Conservation (phyloP, 2,329 filamentous ascomycete genomes). For the Fusarium lyarnte region DNA sequence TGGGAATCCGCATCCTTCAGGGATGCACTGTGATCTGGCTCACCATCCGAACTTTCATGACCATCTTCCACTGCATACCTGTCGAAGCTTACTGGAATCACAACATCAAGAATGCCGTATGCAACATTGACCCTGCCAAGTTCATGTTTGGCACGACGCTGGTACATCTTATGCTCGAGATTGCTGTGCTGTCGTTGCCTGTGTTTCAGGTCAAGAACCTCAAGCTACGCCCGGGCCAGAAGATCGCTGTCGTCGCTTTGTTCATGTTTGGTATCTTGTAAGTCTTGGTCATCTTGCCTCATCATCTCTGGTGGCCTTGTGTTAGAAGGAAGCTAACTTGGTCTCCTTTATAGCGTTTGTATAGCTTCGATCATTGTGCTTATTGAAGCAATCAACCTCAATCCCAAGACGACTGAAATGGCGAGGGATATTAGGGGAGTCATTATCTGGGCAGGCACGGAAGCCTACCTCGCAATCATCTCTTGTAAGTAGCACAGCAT, state of each 20-base stretch:
- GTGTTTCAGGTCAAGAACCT: conserved; percentile 29
- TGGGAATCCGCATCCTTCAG: conserved; percentile 27
- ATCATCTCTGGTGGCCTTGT: too few relatives aligned
- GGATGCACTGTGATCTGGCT: conserved; percentile 28
- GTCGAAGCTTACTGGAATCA: conserved; percentile 27
- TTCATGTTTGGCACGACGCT: conserved; percentile 33
- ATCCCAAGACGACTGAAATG: conserved; percentile 24
- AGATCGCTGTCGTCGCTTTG: conserved; percentile 28
- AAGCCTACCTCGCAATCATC: conserved; percentile 25
- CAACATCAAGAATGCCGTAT: conserved; percentile 26
- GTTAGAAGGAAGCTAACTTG: not conserved
- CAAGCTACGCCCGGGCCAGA: conserved; percentile 20
- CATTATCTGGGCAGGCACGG: conserved; percentile 26
- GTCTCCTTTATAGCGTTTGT: conserved; percentile 7
- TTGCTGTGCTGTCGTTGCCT: conserved; percentile 25
- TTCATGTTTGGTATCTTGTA: conserved; percentile 37
- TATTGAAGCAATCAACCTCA: conserved; percentile 17
- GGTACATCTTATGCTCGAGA: conserved; percentile 25
- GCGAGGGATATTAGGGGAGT: conserved; percentile 25
- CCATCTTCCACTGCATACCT: conserved; percentile 27
- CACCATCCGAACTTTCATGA: conserved; percentile 32
- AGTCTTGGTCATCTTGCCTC: not conserved
- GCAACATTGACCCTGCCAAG: conserved; percentile 23
- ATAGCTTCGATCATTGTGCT: conserved; percentile 20
- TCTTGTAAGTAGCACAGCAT: conserved; percentile 18